phyloP scores from a whole-genome alignment of 2,329 filamentous ascomycete species.

The Nothophoma quercina region DNA sequence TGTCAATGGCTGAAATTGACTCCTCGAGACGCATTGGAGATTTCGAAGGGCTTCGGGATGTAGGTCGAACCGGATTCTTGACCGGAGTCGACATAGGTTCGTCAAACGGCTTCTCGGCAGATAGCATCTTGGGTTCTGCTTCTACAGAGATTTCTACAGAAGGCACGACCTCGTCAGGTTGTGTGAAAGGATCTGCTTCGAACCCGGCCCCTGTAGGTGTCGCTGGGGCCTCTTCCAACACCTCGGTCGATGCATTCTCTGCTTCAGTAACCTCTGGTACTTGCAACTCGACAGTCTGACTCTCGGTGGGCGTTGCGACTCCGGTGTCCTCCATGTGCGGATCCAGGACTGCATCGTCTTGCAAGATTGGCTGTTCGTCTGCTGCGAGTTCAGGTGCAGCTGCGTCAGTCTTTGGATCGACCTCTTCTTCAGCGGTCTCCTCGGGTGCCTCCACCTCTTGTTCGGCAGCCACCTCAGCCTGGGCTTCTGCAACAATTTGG shows the following conservation, averaged over 20 bases:
- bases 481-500: neutral
- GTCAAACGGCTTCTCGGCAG: slow-evolving; percentile 37
- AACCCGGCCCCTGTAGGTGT: slow-evolving; percentile 5
- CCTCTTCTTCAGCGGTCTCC: neutral
- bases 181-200: slow-evolving; percentile 4
- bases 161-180: slow-evolving; percentile 8
- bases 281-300: neutral
- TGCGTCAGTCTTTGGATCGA: neutral
- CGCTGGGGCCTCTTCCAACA: neutral
- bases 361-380: neutral
- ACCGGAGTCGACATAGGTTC: slow-evolving; percentile 28
- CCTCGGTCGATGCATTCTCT: neutral
- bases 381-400: neutral
- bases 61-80: slow-evolving; percentile 31
- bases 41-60: slow-evolving; percentile 35
- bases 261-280: neutral
- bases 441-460: neutral
- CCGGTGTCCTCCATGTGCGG: slow-evolving; percentile 7
- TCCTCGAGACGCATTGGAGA: slow-evolving; percentile 52
- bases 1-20: slow-evolving; percentile 60
- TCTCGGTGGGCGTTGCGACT: neutral
- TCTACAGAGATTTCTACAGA: slow-evolving; percentile 32
- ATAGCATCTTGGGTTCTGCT: slow-evolving; percentile 40
- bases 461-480: neutral
- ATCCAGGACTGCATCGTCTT: neutral